Base-by-base conservation (phyloP, 192 early-diverging fungal genomes). In the Podila epigama region DNA sequence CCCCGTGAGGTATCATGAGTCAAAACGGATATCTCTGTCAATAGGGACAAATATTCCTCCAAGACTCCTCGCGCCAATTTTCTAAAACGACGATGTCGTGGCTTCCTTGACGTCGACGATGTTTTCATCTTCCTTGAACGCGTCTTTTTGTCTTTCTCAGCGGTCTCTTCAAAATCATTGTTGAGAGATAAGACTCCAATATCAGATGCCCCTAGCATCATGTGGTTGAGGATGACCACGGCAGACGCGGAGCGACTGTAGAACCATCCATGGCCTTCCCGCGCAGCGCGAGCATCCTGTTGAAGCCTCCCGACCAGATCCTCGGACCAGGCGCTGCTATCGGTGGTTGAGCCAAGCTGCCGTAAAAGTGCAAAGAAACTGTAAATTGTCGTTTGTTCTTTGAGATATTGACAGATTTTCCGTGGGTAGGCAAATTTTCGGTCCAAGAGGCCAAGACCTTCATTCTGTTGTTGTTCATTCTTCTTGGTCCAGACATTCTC, bases 371-470 rank as follows among this genome's bases (percentile, higher is more conserved):
- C 73, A 8, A 64, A n/a, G 40, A 77, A 77, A 2, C 65, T 56
- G 5, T 35, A 37, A 0, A 66, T 54, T 4, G 73, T 77, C 3
- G 48, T 7, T 29, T 77, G 73, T 7, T 77, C 73, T 15, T 66
- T 40, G 2, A 77, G 55, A 29, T 77, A 51, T 1, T 68, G 36
- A 12, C 64, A 51, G n/a, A 77, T 77, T 25, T 58, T 77, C 8
- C 66, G 65, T 31, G 73, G 73, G n/a, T 64, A 77, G 5, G 66
- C 73, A 37, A 77, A 77, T 32, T 77, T 77, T 37, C 73, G 66
- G 18, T 33, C 61, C 1, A 56, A 54, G 5, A 60, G 50, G 5
- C 62, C 54, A 22, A 51, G 70, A n/a, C n/a, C n/a, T n/a, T n/a
- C n/a, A n/a, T n/a, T n/a, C n/a, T n/a, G n/a, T 8, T 48, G 44